Evolutionary conservation across 2,329 filamentous ascomycete genomes (phyloP), one percentile per base, ranked within the genome.

Genomic region (Coniochaeta sp.): DNA sequence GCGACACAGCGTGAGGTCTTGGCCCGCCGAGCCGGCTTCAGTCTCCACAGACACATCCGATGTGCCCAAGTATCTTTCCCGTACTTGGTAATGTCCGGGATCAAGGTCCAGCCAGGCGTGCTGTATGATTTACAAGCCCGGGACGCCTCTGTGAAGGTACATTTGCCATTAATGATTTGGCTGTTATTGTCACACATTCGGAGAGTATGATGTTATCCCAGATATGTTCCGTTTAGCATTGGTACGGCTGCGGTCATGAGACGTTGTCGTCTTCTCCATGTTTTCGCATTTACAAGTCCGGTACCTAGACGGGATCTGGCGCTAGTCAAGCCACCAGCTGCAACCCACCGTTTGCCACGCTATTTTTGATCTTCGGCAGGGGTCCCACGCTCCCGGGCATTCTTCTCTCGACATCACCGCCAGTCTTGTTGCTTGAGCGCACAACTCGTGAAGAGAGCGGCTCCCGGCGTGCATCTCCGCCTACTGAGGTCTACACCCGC

Each of bases 351-450:
- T 22, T 52, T 52, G 47, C 47, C 47, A 52, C 24, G 47, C 47
- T 52, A 52, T 52, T 52, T 52, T 52, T 52, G 47, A 52, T 52
- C 47, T 28, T 52, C 47, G 47, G 26, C 47, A 52, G 24, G 47
- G 47, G 14, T 52, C 16, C n/a, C 47, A 31, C 47, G 16, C 12
- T 28, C 14, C 47, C 24, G 14, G 47, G 4, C 22, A 52, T 6
- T 28, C 47, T 52, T 52, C 24, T 52, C 47, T 52, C 17, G 12
- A 52, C 47, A 52, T 6, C 47, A 31, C 47, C 47, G 17, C 31
- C 9, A 12, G 34, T 52, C 16, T 17, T 28, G 12, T 14, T 8
- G 2, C 22, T 19, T 22, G n/a, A 12, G 26, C 6, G n/a, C 43
- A 47, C 19, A 47, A 26, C 22, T 24, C 22, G 43, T 8, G 22